Percentiles rank a stretch among this genome's conserved stretches.
phyloP scores from a whole-genome alignment of 495 filamentous ascomycete genomes.

The Cudoniella acicularis region DNA sequence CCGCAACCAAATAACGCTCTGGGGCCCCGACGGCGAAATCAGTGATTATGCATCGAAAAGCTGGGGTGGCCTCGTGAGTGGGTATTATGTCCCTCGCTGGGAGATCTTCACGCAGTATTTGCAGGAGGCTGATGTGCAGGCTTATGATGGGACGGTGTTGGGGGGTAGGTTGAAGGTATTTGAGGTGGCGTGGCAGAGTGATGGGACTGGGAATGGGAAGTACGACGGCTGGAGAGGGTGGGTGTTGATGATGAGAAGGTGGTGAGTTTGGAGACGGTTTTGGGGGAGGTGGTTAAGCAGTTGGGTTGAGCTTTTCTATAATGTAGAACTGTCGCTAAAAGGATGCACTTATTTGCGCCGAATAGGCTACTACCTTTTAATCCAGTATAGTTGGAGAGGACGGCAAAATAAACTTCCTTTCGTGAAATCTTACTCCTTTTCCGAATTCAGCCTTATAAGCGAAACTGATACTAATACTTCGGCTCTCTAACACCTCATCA shows the following conservation, averaged over 20 bases:
- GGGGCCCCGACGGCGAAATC: conserved; percentile 49
- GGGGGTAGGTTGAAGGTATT: conserved; percentile 29
- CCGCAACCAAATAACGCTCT: conserved; percentile 51
- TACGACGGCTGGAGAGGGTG: neutral
- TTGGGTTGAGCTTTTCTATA: too few species aligned
- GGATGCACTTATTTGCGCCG: too few species aligned
- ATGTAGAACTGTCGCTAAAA: too few species aligned
- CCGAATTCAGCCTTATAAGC: too few species aligned
- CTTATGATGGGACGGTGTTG: conserved; percentile 35
- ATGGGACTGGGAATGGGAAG: neutral
- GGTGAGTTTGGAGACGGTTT: neutral
- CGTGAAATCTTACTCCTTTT: too few species aligned
- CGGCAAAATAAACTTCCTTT: too few species aligned
- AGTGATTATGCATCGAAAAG: conserved; percentile 47
- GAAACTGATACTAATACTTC: too few species aligned
- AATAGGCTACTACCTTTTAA: too few species aligned
- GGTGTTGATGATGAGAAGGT: neutral
- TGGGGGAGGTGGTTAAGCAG: neutral
- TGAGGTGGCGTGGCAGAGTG: conserved; percentile 38
- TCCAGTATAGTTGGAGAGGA: too few species aligned
- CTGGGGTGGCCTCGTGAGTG: conserved; percentile 45
- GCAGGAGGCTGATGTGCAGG: conserved; percentile 23
- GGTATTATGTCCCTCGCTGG: conserved; percentile 49
- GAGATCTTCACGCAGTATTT: conserved; percentile 44
- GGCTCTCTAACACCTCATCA: too few species aligned